Evolutionary conservation across 2,329 filamentous ascomycete species (phyloP).

Genomic region (Sclerotinia nivalis): DNA sequence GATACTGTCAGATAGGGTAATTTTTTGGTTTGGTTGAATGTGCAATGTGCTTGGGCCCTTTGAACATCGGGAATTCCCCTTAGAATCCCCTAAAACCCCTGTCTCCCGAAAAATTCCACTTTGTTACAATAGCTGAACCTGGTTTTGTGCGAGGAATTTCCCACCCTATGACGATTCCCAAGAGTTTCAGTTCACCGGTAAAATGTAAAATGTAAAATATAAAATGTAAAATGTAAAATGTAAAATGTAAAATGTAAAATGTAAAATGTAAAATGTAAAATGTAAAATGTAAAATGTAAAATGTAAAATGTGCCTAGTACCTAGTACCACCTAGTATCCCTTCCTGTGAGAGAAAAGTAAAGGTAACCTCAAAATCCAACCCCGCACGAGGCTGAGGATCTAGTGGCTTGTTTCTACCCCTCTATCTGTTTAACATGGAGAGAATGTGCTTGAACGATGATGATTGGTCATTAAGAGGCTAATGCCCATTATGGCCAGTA

Average conservation of each 20-base stretch:
- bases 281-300: too few relatives aligned
- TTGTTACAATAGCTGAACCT: neutral
- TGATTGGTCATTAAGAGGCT: neutral
- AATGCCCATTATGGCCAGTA: neutral
- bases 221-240: too few relatives aligned
- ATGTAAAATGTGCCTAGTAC: too few relatives aligned
- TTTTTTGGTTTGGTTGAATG: neutral
- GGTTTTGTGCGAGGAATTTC: neutral
- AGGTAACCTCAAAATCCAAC: neutral
- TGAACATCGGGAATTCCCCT: conserved; percentile 1
- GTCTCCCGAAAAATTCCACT: conserved; percentile 13
- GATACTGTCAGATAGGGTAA: neutral
- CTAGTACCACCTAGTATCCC: too few relatives aligned
- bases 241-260: too few relatives aligned
- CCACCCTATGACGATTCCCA: conserved; percentile 3
- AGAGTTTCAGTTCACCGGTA: too few relatives aligned
- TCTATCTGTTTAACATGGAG: neutral
- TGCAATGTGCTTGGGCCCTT: neutral
- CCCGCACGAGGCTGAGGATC: conserved; percentile 14
- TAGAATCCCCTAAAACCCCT: neutral
- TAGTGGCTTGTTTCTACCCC: neutral
- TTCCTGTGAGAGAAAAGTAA: neutral
- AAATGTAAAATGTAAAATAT: too few relatives aligned
- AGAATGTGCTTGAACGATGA: neutral
- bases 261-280: too few relatives aligned